Conservation (phyloP, 352 stramenopile species). For the Globisporangium irregulare region DNA sequence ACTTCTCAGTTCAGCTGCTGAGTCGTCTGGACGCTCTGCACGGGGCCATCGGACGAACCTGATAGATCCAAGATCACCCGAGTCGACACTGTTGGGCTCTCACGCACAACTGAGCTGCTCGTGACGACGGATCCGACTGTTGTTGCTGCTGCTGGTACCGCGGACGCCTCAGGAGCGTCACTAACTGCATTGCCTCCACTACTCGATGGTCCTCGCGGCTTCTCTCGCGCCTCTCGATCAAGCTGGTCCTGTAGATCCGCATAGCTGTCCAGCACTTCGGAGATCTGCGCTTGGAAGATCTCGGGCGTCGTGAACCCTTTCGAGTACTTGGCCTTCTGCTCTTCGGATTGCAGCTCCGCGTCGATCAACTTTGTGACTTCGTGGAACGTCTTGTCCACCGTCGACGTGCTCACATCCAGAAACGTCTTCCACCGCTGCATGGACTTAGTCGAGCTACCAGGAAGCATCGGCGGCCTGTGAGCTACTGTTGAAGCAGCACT, state of each 20-base stretch:
- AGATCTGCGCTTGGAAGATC: conserved; percentile 36
- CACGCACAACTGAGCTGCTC: neutral
- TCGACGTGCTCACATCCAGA: conserved; percentile 53
- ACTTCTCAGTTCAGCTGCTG: neutral
- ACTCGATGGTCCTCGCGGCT: neutral
- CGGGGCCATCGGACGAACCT: neutral
- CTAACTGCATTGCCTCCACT: neutral
- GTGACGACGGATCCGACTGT: neutral
- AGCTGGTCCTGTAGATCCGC: conserved; percentile 34
- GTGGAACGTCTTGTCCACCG: conserved; percentile 41
- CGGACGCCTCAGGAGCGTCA: neutral
- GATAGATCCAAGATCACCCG: neutral
- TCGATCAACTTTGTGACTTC: conserved; percentile 50
- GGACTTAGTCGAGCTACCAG: conserved; percentile 22
- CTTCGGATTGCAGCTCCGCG: conserved; percentile 40
- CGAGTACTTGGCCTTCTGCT: conserved; percentile 43
- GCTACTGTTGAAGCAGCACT: conserved; percentile 4
- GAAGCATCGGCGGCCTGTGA: conserved; percentile 13
- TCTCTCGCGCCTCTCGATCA: conserved; percentile 24
- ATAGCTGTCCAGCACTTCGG: conserved; percentile 35
- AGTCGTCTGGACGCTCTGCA: neutral
- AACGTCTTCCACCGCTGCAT: conserved; percentile 62
- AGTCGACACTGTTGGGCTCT: neutral
- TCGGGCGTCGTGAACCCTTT: conserved; percentile 56
- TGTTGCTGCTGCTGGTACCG: neutral